These are phyloP conservation scores for Pythium apleroticum DNA, from an alignment of 352 stramenopile genomes.

Conservation along the genomic window DNA sequence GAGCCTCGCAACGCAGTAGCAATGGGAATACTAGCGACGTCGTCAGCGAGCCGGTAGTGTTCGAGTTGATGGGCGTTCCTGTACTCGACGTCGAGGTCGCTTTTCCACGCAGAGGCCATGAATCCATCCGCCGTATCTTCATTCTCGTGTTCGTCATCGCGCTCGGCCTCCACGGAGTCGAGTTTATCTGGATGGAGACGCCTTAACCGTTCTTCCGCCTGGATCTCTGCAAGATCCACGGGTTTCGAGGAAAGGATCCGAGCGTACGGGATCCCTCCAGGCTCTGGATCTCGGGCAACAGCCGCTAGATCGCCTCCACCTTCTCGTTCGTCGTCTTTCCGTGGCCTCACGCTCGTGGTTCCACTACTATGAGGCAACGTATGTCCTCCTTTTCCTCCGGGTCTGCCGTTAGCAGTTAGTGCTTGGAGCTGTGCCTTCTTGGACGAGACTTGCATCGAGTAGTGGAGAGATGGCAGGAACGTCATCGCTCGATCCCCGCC, in stretches of 20 bases:
- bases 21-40: background rate
- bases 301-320: background rate
- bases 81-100: slow-evolving; percentile 29
- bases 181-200: background rate
- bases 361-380: background rate
- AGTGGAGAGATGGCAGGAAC: slow-evolving; percentile 35
- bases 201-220: slow-evolving; percentile 7
- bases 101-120: background rate
- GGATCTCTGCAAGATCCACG: slow-evolving; percentile 27
- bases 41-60: slow-evolving; percentile 37
- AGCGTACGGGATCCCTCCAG: slow-evolving; percentile 31
- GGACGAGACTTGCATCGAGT: slow-evolving; percentile 13
- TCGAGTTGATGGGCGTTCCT: slow-evolving; percentile 34
- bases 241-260: slow-evolving; percentile 32
- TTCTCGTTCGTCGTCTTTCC: background rate
- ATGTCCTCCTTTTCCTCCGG: background rate
- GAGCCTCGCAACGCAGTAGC: slow-evolving; percentile 32
- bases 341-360: background rate
- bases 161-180: background rate
- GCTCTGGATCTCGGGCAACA: background rate
- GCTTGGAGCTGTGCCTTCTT: slow-evolving; percentile 15
- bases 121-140: background rate
- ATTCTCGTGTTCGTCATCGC: background rate
- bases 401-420: background rate
- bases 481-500: background rate